phyloP scores from a whole-genome alignment of 2,329 filamentous ascomycete species.

The Alternaria solani region DNA sequence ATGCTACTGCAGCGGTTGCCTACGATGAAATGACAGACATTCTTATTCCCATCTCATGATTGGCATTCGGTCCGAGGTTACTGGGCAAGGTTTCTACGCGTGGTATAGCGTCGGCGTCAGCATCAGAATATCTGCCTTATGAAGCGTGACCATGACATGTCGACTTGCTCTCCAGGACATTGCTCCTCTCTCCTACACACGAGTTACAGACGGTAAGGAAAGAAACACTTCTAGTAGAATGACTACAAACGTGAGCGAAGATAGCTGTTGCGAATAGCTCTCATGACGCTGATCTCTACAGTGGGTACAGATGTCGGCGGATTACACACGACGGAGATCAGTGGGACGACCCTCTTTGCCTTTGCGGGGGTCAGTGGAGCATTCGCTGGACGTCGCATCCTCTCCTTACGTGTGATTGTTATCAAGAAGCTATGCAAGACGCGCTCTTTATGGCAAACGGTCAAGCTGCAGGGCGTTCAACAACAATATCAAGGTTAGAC shows the following conservation, averaged over 20 bases:
- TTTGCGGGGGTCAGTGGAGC: background rate
- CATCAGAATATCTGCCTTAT: background rate
- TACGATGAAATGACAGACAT: constrained; percentile 13
- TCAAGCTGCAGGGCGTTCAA: constrained; percentile 1
- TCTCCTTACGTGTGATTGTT: background rate
- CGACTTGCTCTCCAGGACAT: background rate
- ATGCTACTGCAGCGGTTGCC: background rate
- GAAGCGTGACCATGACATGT: background rate
- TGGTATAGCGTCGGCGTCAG: background rate
- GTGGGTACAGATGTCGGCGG: background rate
- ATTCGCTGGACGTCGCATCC: background rate
- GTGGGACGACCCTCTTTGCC: background rate
- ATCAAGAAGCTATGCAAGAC: background rate
- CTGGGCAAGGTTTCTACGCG: background rate
- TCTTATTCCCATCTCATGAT: background rate
- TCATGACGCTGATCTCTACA: background rate
- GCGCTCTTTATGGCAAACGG: background rate
- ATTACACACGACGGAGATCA: background rate
- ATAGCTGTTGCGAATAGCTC: background rate
- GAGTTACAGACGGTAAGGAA: too few species aligned
- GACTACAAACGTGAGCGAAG: background rate
- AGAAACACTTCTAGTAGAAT: too few species aligned
- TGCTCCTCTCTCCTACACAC: too few species aligned
- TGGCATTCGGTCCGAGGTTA: background rate
- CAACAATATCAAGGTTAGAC: background rate